Percentiles rank a stretch among this genome's conserved stretches.
Conservation (phyloP, 352 stramenopile genomes). For the Pythium dissimile region DNA sequence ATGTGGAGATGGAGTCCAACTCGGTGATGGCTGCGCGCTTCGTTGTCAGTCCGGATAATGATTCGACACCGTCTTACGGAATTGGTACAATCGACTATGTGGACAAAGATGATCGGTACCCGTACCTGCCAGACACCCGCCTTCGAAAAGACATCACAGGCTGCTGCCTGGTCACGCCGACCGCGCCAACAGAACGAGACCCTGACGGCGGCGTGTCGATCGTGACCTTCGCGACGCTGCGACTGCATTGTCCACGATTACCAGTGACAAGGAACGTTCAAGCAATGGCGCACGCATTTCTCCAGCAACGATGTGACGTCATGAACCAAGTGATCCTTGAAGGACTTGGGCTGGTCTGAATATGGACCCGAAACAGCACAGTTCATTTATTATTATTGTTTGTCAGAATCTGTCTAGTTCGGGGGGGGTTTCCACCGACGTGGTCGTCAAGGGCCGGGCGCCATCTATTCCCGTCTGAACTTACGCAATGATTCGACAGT, state of each 20-base stretch:
- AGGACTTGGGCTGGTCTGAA: background rate
- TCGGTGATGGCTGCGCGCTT: conserved; percentile 10
- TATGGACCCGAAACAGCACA: too few relatives aligned
- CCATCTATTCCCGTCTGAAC: too few relatives aligned
- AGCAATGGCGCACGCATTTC: background rate
- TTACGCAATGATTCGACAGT: too few relatives aligned
- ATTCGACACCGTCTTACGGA: background rate
- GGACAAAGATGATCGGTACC: conserved; percentile 7
- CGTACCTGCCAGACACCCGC: background rate
- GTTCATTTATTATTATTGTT: too few relatives aligned
- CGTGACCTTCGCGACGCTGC: background rate
- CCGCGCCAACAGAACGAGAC: background rate
- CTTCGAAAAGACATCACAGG: background rate
- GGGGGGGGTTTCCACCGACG: too few relatives aligned
- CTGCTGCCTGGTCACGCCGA: background rate
- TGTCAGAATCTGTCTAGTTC: too few relatives aligned
- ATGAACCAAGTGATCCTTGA: conserved; percentile 3
- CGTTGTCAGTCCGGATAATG: background rate
- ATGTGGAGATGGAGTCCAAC: conserved; percentile 18
- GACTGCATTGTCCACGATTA: background rate
- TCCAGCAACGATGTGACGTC: background rate
- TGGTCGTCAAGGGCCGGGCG: too few relatives aligned
- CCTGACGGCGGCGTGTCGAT: background rate
- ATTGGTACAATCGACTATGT: conserved; percentile 3
- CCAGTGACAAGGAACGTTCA: background rate